A percentile compares a stretch with the other conserved stretches of the same genome.
These are phyloP conservation scores for Pseudogymnoascus verrucosus DNA, from an alignment of 2,329 filamentous ascomycete genomes.

Conservation along the genomic window DNA sequence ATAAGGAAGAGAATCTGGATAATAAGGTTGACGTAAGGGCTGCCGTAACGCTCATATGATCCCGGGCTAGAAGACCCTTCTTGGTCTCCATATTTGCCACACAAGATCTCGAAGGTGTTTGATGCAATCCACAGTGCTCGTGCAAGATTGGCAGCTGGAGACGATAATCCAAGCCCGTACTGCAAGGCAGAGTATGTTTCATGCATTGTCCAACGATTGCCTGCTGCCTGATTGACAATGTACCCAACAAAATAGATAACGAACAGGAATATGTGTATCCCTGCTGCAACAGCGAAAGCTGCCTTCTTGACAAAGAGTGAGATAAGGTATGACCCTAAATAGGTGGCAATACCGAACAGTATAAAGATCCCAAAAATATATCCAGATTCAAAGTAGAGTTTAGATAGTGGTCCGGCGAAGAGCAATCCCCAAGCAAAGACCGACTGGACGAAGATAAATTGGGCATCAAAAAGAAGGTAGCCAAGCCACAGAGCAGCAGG, in stretches of 20 bases:
- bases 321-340: conserved; percentile 21
- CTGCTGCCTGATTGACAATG: conserved; percentile 48
- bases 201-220: conserved; percentile 43
- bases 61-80: conserved; percentile 13
- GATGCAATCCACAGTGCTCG: conserved; percentile 46
- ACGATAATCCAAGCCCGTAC: conserved; percentile 48
- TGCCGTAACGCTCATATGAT: conserved; percentile 21
- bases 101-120: conserved; percentile 20
- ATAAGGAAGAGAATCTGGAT: conserved; percentile 22
- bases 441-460: conserved; percentile 20
- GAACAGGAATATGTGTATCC: conserved; percentile 30
- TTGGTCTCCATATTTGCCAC: conserved; percentile 20
- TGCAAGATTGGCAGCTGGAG: conserved; percentile 50
- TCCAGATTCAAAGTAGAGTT: conserved; percentile 17
- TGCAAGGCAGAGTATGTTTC: conserved; percentile 44
- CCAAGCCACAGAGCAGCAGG: conserved; percentile 22
- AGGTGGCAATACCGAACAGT: conserved; percentile 23
- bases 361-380: conserved; percentile 21
- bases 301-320: conserved; percentile 23
- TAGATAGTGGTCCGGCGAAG: conserved; percentile 15
- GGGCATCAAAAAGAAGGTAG: conserved; percentile 23
- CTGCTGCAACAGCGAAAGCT: conserved; percentile 22
- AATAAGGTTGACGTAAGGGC: conserved; percentile 20
- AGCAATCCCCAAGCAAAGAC: conserved; percentile 20
- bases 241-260: conserved; percentile 42